phyloP scores from a whole-genome alignment of 2,329 filamentous ascomycete genomes.

The Ascochyta viciae-villosae region DNA sequence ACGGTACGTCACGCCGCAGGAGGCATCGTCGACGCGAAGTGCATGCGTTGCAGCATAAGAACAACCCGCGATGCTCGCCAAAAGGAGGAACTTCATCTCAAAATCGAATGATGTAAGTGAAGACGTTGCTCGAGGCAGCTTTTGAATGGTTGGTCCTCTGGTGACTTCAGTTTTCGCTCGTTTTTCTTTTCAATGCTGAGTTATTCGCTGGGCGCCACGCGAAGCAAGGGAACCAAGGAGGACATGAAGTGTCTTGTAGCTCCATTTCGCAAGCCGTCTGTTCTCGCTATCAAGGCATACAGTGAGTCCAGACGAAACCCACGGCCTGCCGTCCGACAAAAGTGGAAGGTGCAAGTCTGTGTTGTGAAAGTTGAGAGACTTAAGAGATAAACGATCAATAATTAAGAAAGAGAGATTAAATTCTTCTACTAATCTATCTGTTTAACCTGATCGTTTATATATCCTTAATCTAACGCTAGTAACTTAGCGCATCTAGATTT shows the following conservation, averaged over 20 bases:
- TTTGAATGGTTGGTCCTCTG: neutral
- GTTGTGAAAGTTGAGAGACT: too few species aligned
- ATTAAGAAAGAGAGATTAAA: too few species aligned
- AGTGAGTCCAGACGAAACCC: conserved; percentile 6
- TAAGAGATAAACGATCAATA: too few species aligned
- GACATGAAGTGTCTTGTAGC: conserved; percentile 2
- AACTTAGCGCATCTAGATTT: too few species aligned
- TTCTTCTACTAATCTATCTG: too few species aligned
- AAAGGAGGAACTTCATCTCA: conserved; percentile 18
- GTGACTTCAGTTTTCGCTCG: neutral
- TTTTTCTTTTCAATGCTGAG: neutral
- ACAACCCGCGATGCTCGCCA: conserved; percentile 14
- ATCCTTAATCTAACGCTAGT: too few species aligned
- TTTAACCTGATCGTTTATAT: too few species aligned
- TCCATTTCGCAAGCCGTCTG: conserved; percentile 5
- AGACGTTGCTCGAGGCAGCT: neutral
- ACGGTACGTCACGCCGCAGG: conserved; percentile 50
- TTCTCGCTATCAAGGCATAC: conserved; percentile 1
- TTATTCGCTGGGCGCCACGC: conserved; percentile 2
- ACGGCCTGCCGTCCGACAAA: conserved; percentile 1
- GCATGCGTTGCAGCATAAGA: conserved; percentile 14
- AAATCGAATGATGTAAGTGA: neutral
- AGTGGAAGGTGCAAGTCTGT: conserved; percentile 8
- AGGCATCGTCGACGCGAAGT: conserved; percentile 8
- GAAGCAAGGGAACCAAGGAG: conserved; percentile 13